Conservation (phyloP, 306 rosid species). For the Gastrolobium villosum region DNA sequence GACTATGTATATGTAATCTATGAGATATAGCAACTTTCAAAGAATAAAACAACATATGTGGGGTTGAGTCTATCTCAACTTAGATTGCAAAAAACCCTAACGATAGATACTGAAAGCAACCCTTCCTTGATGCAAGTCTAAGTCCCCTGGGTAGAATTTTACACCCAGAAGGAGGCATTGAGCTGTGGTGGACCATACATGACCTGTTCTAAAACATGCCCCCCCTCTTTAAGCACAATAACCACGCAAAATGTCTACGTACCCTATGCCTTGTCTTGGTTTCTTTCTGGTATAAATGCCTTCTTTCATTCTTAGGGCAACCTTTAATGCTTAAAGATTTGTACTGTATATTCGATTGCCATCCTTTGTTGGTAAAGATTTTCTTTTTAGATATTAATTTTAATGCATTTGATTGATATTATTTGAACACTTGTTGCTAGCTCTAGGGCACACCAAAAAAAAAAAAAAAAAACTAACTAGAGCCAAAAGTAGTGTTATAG, state of each 20-base stretch:
- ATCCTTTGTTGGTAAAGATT: constrained; percentile 42
- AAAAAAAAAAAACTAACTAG: constrained; percentile 35
- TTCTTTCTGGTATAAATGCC: constrained; percentile 56
- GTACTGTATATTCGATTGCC: constrained; percentile 51
- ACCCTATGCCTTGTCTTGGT: constrained; percentile 54
- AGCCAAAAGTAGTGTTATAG: constrained; percentile 10
- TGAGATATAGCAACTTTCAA: constrained; percentile 54
- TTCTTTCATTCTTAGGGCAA: constrained; percentile 56
- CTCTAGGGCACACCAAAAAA: constrained; percentile 24
- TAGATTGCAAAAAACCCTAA: constrained; percentile 67
- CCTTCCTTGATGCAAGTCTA: constrained; percentile 69
- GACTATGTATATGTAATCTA: constrained; percentile 59
- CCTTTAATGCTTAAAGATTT: constrained; percentile 53
- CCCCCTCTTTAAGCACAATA: constrained; percentile 50
- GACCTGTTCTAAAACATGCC: constrained; percentile 47
- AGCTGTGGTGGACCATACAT: constrained; percentile 62
- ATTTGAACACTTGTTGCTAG: constrained; percentile 43
- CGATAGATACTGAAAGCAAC: constrained; percentile 75
- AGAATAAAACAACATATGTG: constrained; percentile 68
- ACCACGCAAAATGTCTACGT: constrained; percentile 58
- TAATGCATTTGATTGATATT: constrained; percentile 34
- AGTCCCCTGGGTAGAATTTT: constrained; percentile 64
- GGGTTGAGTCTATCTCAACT: constrained; percentile 66
- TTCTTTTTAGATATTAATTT: constrained; percentile 20
- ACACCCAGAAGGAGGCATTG: constrained; percentile 57